phyloP scores from a whole-genome alignment of 371 early-diverging fungal genomes.

The Caulochytrium protostelioides region DNA sequence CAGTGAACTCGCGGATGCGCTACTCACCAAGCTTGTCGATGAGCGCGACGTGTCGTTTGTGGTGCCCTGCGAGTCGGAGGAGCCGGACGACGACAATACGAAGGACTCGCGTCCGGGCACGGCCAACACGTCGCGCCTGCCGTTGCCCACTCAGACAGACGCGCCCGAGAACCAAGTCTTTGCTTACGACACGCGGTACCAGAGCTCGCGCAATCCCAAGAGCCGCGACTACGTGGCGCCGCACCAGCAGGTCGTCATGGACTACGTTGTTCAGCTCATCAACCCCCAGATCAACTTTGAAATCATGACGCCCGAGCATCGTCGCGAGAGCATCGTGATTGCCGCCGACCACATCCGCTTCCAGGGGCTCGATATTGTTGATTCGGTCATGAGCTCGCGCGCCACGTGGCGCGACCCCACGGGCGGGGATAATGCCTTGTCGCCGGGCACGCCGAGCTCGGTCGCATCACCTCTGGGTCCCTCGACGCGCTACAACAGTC shows the following conservation, averaged over 20 bases:
- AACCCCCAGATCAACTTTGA: slow-evolving; percentile 49
- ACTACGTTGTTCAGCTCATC: slow-evolving; percentile 37
- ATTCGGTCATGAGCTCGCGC: too few species aligned
- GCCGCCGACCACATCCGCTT: slow-evolving; percentile 41
- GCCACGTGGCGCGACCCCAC: too few species aligned
- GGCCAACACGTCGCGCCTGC: not conserved
- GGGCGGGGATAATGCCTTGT: too few species aligned
- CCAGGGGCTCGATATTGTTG: slow-evolving; percentile 35
- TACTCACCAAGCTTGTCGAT: slow-evolving; percentile 26
- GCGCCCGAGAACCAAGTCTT: too few species aligned
- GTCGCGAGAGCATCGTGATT: slow-evolving; percentile 28
- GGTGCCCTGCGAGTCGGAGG: slow-evolving; percentile 27
- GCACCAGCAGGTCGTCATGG: slow-evolving; percentile 29
- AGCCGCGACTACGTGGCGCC: slow-evolving; percentile 32
- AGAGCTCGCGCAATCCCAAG: slow-evolving; percentile 21
- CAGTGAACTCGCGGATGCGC: slow-evolving; percentile 19
- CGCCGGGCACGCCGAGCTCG: too few species aligned
- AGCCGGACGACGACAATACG: slow-evolving; percentile 3
- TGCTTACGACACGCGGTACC: too few species aligned
- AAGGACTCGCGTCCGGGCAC: slow-evolving; percentile 2
- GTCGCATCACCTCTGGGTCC: too few species aligned
- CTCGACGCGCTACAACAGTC: too few species aligned
- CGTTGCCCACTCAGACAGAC: slow-evolving; percentile 2
- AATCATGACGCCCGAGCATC: slow-evolving; percentile 12
- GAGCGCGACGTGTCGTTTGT: slow-evolving; percentile 25